These are phyloP conservation scores for Tanacetum coccineum DNA, from an alignment of 129 eudicot species.

Conservation along the genomic window DNA sequence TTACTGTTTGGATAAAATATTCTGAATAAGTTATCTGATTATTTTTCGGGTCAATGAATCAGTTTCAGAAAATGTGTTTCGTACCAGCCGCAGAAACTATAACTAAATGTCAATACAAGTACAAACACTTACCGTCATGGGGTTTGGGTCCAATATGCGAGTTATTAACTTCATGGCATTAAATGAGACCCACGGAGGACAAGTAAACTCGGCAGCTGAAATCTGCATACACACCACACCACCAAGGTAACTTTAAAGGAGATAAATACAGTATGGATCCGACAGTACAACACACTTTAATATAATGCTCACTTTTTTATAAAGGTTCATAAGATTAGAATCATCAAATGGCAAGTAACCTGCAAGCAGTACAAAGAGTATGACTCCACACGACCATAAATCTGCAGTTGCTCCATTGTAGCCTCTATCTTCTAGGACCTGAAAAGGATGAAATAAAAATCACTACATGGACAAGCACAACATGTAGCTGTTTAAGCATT, in stretches of 20 bases:
- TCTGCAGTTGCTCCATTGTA: conserved; percentile 98
- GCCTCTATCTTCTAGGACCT: conserved; percentile 91
- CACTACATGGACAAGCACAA: too few relatives aligned
- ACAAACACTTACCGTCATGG: conserved; percentile 61
- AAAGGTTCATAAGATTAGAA: conserved; percentile 90
- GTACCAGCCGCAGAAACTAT: conserved; percentile 1
- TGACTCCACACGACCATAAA: conserved; percentile 99
- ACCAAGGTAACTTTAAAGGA: conserved; percentile 12
- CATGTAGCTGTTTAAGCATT: not conserved
- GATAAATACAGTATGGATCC: conserved; percentile 1
- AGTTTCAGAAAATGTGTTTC: not conserved
- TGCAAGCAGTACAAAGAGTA: conserved; percentile 94
- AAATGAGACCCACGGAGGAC: conserved; percentile 96
- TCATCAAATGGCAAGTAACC: conserved; percentile 99
- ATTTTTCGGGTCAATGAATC: not conserved
- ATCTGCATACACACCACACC: conserved; percentile 46
- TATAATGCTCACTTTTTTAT: conserved; percentile 81
- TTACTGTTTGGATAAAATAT: not conserved
- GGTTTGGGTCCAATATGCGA: conserved; percentile 85
- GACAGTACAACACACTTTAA: not conserved
- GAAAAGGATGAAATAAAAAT: conserved; percentile 1
- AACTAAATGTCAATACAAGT: not conserved
- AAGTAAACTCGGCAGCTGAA: conserved; percentile 84
- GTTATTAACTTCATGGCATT: conserved; percentile 73
- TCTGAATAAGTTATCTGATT: not conserved